Base-by-base conservation (phyloP, 2,329 filamentous ascomycete genomes). In the Colletotrichum agaves region DNA sequence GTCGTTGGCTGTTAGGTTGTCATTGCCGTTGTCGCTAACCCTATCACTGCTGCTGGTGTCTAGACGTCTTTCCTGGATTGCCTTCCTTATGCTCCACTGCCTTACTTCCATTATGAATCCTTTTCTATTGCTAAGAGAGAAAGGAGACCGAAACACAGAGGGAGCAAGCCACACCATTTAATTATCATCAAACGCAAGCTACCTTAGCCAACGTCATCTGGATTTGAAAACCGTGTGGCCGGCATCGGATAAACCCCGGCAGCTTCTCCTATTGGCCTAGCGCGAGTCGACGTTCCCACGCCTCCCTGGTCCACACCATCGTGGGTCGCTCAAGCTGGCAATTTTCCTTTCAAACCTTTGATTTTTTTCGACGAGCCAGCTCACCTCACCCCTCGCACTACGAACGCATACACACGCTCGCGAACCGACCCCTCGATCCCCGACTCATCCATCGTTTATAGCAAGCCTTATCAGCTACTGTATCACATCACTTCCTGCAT, bases 331-430 rank as follows among this genome's bases (percentile, higher is more conserved):
- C 67, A 55, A 71, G 67, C 69, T 71, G 69, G 67, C 69, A 71
- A 71, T 71, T 71, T 71, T 71, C 69, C 69, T 69, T 66, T 69
- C 67, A 67, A 64, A 66, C 69, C 69, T 69, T 69, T 63, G 59
- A 67, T 70, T 71, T 71, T 71, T 71, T 71, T 71, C 69, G 63
- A 70, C 68, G 61, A 63, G 60, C 59, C 65, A 70, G 68, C 68
- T 70, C 65, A 64, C 60, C 63, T 69, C 67, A 67, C 67, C 47
- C 59, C 56, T 63, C 68, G 55, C 65, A 68, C 68, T 39, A 65
- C 68, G 56, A 68, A 50, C 44, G 49, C 65, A 53, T 46, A 64
- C 65, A 53, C 46, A 64, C 53, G 46, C 68, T 56, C 65, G 60
- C 68, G 49, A 65, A 65, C 52, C 49, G 56, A 46, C 52, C 60